phyloP scores from a whole-genome alignment of 2,329 filamentous ascomycete species.

The Thielaviopsis euricoi region DNA sequence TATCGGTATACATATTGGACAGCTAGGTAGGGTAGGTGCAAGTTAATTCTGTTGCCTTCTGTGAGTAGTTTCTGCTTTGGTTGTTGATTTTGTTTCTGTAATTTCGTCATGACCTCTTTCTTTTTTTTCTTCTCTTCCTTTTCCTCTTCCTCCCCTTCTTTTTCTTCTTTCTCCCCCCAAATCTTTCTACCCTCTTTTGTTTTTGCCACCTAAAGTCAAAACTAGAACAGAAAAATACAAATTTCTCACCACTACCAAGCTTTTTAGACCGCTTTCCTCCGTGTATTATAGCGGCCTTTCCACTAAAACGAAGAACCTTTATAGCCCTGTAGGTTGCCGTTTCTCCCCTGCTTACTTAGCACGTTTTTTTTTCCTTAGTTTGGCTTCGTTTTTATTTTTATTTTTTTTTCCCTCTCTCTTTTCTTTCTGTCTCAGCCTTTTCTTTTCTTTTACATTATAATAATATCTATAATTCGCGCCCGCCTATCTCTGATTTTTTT shows the following conservation, averaged over 20 bases:
- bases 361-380: no score
- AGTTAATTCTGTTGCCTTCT: no score
- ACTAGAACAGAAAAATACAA: no score
- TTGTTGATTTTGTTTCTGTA: not conserved
- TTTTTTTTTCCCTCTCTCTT: not conserved
- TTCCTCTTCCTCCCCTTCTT: not conserved
- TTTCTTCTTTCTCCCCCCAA: not conserved
- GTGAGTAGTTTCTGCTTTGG: not conserved
- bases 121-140: not conserved
- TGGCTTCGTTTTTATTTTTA: no score
- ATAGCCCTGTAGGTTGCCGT: not conserved
- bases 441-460: not conserved
- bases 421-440: not conserved
- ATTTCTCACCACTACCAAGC: no score
- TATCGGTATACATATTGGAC: no score
- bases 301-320: not conserved
- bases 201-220: no score
- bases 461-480: not conserved
- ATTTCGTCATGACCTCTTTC: not conserved
- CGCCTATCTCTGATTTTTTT: not conserved
- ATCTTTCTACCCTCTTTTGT: not conserved
- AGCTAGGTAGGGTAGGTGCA: no score
- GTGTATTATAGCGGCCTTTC: not conserved
- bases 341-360: not conserved
- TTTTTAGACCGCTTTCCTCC: not conserved